A percentile compares a stretch with the other conserved stretches of the same genome.
phyloP scores from a whole-genome alignment of 441 rosid species.

The Erodium texanum region DNA sequence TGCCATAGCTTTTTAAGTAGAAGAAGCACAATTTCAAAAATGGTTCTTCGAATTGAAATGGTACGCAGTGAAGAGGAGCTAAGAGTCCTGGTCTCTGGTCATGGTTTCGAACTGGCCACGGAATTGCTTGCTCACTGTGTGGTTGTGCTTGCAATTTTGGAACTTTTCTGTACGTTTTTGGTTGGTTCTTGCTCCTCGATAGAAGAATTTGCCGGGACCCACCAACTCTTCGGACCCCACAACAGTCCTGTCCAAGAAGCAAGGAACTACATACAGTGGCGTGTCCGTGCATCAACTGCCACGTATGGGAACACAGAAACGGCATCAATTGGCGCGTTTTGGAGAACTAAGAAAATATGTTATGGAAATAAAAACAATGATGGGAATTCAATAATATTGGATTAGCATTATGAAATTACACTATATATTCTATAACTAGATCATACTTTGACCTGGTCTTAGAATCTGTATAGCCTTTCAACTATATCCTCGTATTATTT shows the following conservation, averaged over 20 bases:
- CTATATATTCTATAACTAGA: too few species aligned
- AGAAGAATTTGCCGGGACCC: background rate
- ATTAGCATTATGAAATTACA: too few species aligned
- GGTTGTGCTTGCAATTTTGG: background rate
- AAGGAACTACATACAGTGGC: background rate
- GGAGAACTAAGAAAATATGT: too few species aligned
- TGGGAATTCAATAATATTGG: too few species aligned
- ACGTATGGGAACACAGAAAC: background rate
- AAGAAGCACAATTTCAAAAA: conserved; percentile 18
- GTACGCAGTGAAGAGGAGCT: background rate
- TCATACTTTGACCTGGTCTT: too few species aligned
- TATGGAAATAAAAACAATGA: too few species aligned
- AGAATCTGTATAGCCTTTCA: too few species aligned
- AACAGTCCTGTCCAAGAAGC: background rate
- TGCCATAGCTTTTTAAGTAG: background rate
- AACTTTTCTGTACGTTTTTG: background rate
- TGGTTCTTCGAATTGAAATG: too few species aligned
- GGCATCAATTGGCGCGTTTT: too few species aligned
- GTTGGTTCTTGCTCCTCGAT: background rate
- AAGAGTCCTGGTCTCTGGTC: background rate
- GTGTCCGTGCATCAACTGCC: background rate
- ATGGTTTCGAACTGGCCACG: background rate
- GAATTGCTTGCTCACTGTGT: background rate
- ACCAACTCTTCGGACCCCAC: background rate
- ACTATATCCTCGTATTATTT: too few species aligned